Conservation (phyloP, 495 filamentous ascomycete genomes). For the Aspergillus avenaceus region DNA sequence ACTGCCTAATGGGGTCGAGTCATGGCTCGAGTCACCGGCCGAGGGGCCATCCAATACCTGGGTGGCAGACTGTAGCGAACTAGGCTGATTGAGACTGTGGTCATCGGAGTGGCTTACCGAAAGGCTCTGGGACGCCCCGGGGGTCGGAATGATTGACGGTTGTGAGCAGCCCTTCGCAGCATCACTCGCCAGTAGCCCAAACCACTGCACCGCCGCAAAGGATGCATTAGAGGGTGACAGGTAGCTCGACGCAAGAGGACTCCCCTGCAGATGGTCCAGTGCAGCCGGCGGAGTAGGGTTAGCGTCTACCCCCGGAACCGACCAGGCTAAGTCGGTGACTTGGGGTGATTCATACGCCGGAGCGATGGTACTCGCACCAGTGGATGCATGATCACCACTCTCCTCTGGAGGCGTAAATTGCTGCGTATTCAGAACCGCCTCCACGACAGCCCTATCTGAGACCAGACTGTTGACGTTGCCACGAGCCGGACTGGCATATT, state of each 20-base stretch:
- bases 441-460: not conserved
- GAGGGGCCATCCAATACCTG: conserved; percentile 13
- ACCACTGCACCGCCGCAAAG: conserved; percentile 13
- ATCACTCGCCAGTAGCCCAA: conserved; percentile 15
- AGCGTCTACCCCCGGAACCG: not conserved
- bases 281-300: not conserved
- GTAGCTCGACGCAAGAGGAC: not conserved
- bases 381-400: not conserved
- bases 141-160: not conserved
- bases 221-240: conserved; percentile 7
- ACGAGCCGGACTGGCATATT: not conserved
- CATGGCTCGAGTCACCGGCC: not conserved
- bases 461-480: not conserved
- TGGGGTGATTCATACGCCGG: not conserved
- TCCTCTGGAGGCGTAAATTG: not conserved
- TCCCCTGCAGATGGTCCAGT: not conserved
- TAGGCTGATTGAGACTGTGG: not conserved
- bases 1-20: too few species aligned
- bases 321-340: not conserved
- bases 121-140: conserved; percentile 1
- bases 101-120: conserved; percentile 1
- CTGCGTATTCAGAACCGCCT: not conserved
- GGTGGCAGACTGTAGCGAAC: conserved; percentile 16
- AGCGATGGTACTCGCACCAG: not conserved
- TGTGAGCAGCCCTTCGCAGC: conserved; percentile 4